Base-by-base conservation (phyloP, 164 flowering plant genomes). In the Tetrastigma voinierianum region DNA sequence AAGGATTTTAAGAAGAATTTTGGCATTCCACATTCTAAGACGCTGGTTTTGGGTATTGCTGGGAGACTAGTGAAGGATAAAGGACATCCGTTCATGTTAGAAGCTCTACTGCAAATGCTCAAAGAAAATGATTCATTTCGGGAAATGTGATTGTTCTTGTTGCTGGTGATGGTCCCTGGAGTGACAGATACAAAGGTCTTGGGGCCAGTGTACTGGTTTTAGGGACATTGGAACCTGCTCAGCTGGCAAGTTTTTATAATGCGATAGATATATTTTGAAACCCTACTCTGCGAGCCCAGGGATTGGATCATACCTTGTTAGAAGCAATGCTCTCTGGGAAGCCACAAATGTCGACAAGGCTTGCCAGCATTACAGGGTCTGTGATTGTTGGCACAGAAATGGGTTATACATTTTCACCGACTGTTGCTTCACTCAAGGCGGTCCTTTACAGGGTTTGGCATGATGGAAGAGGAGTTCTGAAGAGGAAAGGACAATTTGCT, bases 81-180 rank as follows among this genome's bases (percentile, higher is more conserved):
- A 76, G 95, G 97, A 14, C 89, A 89, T 57, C 95, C 93, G 4
- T 59, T 87, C 15, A 83, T 87, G 77, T 83, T 78, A 61, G 90
- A 86, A 78, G 97, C 97, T 10, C 56, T 91, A 61, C 80, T 70
- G 65, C 84, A 83, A 54, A 67, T 89, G 23, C 64, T 87, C 55
- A 25, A 7, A 10, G 87, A 85, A 59, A 77, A 80, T 16, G 69
- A 66, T 6, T 64, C 55, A 15, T 84, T 80, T 46, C 59, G 65
- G 58, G 71, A 64, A 67, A 58, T 46, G 76, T 75, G 19, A 61
- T 75, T 49, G 72, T 85, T 65, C 77, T 89, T 12, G 85, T 91
- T n/a, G 95, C 91, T 9, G 95, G 97, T 45, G 81, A 83, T 74
- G 97, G 95, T 54, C 95, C 97, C 12, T 87, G 97, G 91, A 82